Percentiles rank a stretch among this genome's conserved stretches.
phyloP scores from a whole-genome alignment of 2,329 filamentous ascomycete species.

The Penicillium glabrum region DNA sequence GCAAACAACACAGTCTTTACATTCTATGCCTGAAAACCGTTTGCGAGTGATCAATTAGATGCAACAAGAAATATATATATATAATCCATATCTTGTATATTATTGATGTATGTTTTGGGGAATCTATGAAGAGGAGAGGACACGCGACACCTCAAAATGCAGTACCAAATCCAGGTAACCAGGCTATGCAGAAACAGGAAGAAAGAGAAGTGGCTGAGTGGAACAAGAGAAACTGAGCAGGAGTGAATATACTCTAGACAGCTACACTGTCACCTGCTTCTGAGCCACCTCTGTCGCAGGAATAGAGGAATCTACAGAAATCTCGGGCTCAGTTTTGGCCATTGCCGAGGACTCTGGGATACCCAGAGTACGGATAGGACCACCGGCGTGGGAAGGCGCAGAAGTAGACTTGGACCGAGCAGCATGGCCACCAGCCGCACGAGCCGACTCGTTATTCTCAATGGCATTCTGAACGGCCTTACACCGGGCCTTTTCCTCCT shows the following conservation, averaged over 20 bases:
- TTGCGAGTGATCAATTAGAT: no score
- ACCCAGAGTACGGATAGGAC: slow-evolving; percentile 36
- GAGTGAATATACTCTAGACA: background rate
- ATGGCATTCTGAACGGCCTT: slow-evolving; percentile 35
- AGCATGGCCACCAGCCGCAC: slow-evolving; percentile 33
- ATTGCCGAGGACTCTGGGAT: slow-evolving; percentile 26
- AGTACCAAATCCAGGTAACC: slow-evolving; percentile 11
- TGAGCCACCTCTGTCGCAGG: slow-evolving; percentile 21
- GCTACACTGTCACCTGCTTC: slow-evolving; percentile 23
- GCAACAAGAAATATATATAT: no score
- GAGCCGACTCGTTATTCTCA: slow-evolving; percentile 35
- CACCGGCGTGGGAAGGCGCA: slow-evolving; percentile 22
- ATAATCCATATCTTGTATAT: background rate
- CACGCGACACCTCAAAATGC: slow-evolving; percentile 10
- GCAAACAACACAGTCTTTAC: no score
- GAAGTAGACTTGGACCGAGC: slow-evolving; percentile 25
- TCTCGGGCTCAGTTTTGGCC: slow-evolving; percentile 19
- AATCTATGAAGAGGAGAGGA: slow-evolving; percentile 11
- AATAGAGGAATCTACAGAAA: slow-evolving; percentile 19
- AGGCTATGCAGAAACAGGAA: slow-evolving; percentile 23
- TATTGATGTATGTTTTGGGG: slow-evolving; percentile 12
- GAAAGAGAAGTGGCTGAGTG: background rate
- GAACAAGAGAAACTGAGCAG: background rate
- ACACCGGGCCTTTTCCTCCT: slow-evolving; percentile 15
- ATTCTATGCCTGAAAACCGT: no score